Evolutionary conservation across 2,329 filamentous ascomycete genomes (phyloP), one percentile per base, ranked within the genome.

Genomic region (Hypomyces rosellus): DNA sequence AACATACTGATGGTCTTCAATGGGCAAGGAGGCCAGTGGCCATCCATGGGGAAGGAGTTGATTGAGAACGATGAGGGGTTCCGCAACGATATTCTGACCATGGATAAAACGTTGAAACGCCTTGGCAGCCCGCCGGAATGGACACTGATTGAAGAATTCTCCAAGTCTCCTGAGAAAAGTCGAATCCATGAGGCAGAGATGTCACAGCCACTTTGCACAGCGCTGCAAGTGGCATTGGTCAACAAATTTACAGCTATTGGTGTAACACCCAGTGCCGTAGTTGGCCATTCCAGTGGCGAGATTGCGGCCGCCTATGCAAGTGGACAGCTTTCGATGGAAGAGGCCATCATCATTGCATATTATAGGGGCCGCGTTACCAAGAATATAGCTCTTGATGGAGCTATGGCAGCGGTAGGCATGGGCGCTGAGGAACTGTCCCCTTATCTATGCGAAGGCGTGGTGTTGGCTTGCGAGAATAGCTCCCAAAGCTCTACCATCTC

Each of bases 181-280:
- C 37, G 16, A 18, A 41, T 48, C 13, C 11, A 41, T 14, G 9
- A 41, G n/a, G 36, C 45, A 6, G 45, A 48, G n/a, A 18, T 40
- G 14, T 16, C 45, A n/a, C 45, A 48, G 45, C 45, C 45, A n/a
- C 38, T 48, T 1, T 73, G 65, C 48, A 74, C 72, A 1, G 69
- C 69, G 0, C 34, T 76, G 0, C 73, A 75, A 52, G 57, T 75
- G 2, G 69, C 59, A 1, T 51, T 75, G 1, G 60, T 72, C 0
- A 61, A 71, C 9, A 56, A 73, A 0, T 56, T 69, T 14, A 48
- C 55, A 20, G 54, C 48, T 2, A 67, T 62, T 34, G 58, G 59
- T 2, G 49, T 72, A 2, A 46, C 34, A 1, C 65, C 66, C 0
- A 34, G 52, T 13, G 55, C 54, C 6, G 64, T 69, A 2, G 56